Percentiles rank a stretch among this genome's conserved stretches.
These are phyloP conservation scores for Stylosanthes scabra DNA, from an alignment of 331 rosid genomes.

Conservation along the genomic window DNA sequence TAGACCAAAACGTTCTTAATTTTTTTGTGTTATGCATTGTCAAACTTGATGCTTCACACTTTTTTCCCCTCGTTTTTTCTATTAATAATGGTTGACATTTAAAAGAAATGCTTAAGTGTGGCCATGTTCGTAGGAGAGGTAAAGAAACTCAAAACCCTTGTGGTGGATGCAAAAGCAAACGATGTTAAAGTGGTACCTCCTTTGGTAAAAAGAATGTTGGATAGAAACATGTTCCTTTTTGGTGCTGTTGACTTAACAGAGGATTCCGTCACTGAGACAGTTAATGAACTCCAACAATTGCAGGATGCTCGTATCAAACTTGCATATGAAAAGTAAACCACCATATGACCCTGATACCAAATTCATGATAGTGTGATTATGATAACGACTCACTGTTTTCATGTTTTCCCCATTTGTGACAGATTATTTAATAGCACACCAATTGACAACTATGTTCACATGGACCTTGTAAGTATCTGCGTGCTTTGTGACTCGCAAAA, in stretches of 20 bases:
- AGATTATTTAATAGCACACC: slow-evolving; percentile 65
- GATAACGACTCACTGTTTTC: slow-evolving; percentile 28
- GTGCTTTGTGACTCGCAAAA: slow-evolving; percentile 19
- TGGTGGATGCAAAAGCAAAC: slow-evolving; percentile 62
- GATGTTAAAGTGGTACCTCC: slow-evolving; percentile 54
- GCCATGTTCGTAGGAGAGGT: slow-evolving; percentile 62
- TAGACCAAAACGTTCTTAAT: not conserved
- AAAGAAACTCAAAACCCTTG: slow-evolving; percentile 68
- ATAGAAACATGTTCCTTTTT: slow-evolving; percentile 69
- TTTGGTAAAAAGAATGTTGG: slow-evolving; percentile 71
- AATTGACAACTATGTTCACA: slow-evolving; percentile 57
- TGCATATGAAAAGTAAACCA: slow-evolving; percentile 65
- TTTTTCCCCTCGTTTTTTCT: no score
- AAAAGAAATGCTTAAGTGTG: slow-evolving; percentile 22
- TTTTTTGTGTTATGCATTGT: no score
- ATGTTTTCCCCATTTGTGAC: slow-evolving; percentile 36
- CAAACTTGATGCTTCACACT: no score
- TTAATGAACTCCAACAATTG: slow-evolving; percentile 70
- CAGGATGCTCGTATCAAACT: slow-evolving; percentile 75
- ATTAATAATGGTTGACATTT: not conserved
- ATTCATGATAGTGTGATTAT: slow-evolving; percentile 13
- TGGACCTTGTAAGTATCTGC: slow-evolving; percentile 73
- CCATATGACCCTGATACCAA: not conserved
- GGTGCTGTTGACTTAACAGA: slow-evolving; percentile 76
- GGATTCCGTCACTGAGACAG: slow-evolving; percentile 60